Percentiles rank a stretch among this genome's conserved stretches.
These are phyloP conservation scores for Amanita fuliginea DNA, from an alignment of 768 basidiomycete species.

Conservation along the genomic window DNA sequence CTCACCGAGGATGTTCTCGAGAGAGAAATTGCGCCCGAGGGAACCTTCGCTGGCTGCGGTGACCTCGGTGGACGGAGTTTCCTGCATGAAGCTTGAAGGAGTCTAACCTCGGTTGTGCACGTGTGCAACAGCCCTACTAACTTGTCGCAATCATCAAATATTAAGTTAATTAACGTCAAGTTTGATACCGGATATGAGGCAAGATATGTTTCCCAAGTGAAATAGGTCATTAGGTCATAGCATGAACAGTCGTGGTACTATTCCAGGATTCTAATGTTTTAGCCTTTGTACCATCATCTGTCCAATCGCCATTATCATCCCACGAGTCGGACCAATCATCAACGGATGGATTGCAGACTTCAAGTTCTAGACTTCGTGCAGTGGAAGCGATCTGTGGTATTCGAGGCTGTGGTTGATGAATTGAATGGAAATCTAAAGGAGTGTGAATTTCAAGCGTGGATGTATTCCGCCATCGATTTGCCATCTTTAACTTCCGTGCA, in stretches of 20 bases:
- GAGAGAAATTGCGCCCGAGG: slow-evolving; percentile 30
- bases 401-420: slow-evolving; percentile 9
- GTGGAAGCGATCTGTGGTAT: slow-evolving; percentile 8
- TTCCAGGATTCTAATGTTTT: not conserved
- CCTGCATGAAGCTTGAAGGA: not conserved
- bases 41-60: not conserved
- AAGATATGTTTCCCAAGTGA: not conserved
- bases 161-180: too few relatives aligned
- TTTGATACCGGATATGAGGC: not conserved
- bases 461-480: slow-evolving; percentile 17
- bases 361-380: slow-evolving; percentile 1
- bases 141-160: too few relatives aligned
- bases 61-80: not conserved
- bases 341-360: slow-evolving; percentile 3
- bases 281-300: slow-evolving; percentile 15
- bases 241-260: slow-evolving; percentile 1
- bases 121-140: not conserved
- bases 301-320: slow-evolving; percentile 45
- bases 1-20: slow-evolving; percentile 59
- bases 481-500: slow-evolving; percentile 25
- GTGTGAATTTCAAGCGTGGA: slow-evolving; percentile 6
- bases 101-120: slow-evolving; percentile 2
- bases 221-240: not conserved
- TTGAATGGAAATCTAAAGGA: slow-evolving; percentile 1
- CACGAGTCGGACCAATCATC: slow-evolving; percentile 41